Evolutionary conservation across 1,139 yeast genomes (phyloP).

Genomic region (Geotrichum aggregatum): DNA sequence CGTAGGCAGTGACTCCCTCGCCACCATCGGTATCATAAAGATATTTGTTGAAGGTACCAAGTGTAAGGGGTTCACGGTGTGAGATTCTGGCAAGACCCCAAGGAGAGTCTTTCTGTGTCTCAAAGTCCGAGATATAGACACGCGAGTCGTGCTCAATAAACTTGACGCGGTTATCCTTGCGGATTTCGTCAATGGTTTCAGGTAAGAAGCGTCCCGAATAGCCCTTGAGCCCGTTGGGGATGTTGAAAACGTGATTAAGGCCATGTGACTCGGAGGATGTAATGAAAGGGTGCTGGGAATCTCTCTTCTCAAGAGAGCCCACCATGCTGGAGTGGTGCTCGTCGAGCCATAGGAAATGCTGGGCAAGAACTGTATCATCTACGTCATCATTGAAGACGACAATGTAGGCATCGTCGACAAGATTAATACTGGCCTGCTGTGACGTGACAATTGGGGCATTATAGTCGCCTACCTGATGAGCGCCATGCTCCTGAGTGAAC

Average conservation of each 20-base stretch:
- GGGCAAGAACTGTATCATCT: slow-evolving; percentile 16
- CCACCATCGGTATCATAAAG: slow-evolving; percentile 78
- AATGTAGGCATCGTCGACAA: slow-evolving; percentile 22
- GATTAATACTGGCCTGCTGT: slow-evolving; percentile 17
- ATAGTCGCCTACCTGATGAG: slow-evolving; percentile 1
- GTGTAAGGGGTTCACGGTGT: slow-evolving; percentile 54
- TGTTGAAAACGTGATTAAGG: slow-evolving; percentile 58
- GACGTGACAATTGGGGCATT: slow-evolving; percentile 21
- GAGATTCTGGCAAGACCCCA: slow-evolving; percentile 96
- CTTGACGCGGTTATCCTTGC: slow-evolving; percentile 44
- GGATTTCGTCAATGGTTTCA: slow-evolving; percentile 56
- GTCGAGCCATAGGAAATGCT: slow-evolving; percentile 22
- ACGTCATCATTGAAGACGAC: slow-evolving; percentile 22
- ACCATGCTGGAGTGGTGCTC: slow-evolving; percentile 16
- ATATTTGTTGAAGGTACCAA: slow-evolving; percentile 77
- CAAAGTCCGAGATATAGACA: slow-evolving; percentile 62
- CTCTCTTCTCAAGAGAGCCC: slow-evolving; percentile 19
- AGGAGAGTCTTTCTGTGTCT: slow-evolving; percentile 78
- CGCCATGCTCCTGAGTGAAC: slow-evolving; percentile 1
- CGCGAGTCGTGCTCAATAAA: slow-evolving; percentile 77
- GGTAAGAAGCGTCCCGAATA: slow-evolving; percentile 65
- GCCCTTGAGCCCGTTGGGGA: slow-evolving; percentile 46
- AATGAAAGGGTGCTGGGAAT: slow-evolving; percentile 42
- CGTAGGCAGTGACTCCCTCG: slow-evolving; percentile 79
- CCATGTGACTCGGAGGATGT: slow-evolving; percentile 46